Conservation (phyloP, 352 stramenopile species). For the Phytophthora sp. region DNA sequence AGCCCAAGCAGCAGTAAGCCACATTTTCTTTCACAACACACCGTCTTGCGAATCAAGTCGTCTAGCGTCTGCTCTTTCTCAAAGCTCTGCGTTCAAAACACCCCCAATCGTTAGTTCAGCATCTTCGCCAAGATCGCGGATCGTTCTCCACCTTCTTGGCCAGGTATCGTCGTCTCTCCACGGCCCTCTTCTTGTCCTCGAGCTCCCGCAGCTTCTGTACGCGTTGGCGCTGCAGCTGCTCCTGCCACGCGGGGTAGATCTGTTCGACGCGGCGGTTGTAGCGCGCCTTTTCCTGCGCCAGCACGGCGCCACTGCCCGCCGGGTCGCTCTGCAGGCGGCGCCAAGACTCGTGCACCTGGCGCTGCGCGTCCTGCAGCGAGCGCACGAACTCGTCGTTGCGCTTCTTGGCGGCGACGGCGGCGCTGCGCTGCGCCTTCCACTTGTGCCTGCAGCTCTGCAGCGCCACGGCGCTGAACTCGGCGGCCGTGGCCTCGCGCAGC, state of each 20-base stretch:
- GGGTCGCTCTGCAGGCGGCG: constrained; percentile 47
- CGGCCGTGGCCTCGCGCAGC: constrained; percentile 73
- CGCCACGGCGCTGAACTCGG: constrained; percentile 75
- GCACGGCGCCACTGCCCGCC: constrained; percentile 39
- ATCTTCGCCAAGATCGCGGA: neutral
- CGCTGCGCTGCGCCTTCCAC: constrained; percentile 55
- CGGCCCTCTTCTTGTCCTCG: constrained; percentile 74
- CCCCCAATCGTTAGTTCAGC: neutral
- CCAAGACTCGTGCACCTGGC: constrained; percentile 54
- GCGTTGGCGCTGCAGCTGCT: constrained; percentile 57
- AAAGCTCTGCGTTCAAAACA: constrained; percentile 61
- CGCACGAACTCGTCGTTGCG: constrained; percentile 74
- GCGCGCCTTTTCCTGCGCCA: constrained; percentile 65
- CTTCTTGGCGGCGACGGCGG: constrained; percentile 48
- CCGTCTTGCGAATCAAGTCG: constrained; percentile 72
- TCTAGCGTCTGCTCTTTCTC: constrained; percentile 79
- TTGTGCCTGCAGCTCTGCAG: constrained; percentile 71
- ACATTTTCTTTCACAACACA: constrained; percentile 30
- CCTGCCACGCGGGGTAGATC: constrained; percentile 77
- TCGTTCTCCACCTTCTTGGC: constrained; percentile 64
- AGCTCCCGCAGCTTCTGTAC: constrained; percentile 65
- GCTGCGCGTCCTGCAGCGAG: constrained; percentile 54
- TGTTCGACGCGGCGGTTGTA: constrained; percentile 71
- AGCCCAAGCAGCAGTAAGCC: neutral
- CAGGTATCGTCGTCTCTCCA: constrained; percentile 71